Conservation (phyloP, 106 monocot species). For the Dactylorhiza incarnata region DNA sequence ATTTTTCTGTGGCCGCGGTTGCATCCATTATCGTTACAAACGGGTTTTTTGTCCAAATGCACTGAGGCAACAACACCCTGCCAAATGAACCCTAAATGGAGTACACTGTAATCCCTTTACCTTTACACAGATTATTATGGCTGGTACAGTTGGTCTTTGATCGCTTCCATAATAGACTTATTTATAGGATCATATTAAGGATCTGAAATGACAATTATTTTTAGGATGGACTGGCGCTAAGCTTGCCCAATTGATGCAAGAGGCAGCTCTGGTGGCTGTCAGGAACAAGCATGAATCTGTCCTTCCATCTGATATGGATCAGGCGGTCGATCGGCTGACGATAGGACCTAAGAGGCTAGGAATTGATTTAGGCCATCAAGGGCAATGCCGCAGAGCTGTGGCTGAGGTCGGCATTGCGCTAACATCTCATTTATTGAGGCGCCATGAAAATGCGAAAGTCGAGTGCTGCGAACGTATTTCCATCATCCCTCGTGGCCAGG, state of each 20-base stretch:
- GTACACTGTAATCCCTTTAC: not conserved
- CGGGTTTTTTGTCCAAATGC: too few relatives aligned
- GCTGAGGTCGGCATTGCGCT: conserved; percentile 73
- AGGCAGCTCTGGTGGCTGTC: conserved; percentile 75
- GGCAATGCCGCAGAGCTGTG: conserved; percentile 63
- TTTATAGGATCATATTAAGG: not conserved
- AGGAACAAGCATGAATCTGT: conserved; percentile 54
- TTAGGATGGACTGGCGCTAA: conserved; percentile 87
- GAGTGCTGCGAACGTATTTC: conserved; percentile 79
- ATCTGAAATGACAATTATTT: conserved; percentile 10
- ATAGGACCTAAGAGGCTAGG: conserved; percentile 64
- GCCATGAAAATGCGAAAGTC: conserved; percentile 70
- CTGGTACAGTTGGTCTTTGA: not conserved
- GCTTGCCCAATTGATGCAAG: conserved; percentile 74
- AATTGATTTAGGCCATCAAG: conserved; percentile 76
- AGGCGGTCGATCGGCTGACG: conserved; percentile 77
- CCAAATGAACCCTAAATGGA: too few relatives aligned
- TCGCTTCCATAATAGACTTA: not conserved
- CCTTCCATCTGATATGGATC: conserved; percentile 77
- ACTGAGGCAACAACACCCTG: too few relatives aligned
- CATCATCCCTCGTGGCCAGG: conserved; percentile 80
- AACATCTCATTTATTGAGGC: conserved; percentile 75
- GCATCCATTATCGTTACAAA: too few relatives aligned
- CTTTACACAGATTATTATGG: not conserved
- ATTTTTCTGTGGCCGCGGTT: too few relatives aligned